A percentile compares a stretch with the other conserved stretches of the same genome.
Evolutionary conservation across 1,284 basidiomycete genomes (phyloP).

Genomic region (Cutaneotrichosporon cutaneum): DNA sequence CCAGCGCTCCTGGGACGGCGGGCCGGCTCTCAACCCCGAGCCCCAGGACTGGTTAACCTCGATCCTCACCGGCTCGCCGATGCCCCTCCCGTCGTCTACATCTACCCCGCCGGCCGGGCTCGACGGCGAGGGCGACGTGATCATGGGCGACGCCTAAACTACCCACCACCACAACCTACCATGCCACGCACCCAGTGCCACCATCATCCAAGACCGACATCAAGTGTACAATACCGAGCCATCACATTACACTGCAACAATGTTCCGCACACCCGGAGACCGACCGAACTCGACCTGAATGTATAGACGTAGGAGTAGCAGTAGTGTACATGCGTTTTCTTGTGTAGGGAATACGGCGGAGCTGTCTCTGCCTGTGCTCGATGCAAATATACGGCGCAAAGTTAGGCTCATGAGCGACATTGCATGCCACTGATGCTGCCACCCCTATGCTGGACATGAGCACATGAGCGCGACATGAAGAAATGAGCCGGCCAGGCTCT

Average conservation of each 20-base stretch:
- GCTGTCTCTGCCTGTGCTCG: neutral
- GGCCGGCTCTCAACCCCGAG: conserved; percentile 50
- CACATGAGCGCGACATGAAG: neutral
- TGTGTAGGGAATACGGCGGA: neutral
- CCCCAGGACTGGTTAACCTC: conserved; percentile 43
- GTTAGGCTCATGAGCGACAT: neutral
- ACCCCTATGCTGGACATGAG: neutral
- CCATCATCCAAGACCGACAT: neutral
- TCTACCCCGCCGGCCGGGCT: neutral
- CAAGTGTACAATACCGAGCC: conserved; percentile 1
- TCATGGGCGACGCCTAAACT: conserved; percentile 19
- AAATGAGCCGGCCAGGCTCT: neutral
- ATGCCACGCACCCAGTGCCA: neutral
- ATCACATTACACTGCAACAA: conserved; percentile 1
- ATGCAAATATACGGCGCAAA: neutral
- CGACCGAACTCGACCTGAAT: neutral
- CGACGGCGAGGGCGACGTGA: conserved; percentile 25
- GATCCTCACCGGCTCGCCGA: conserved; percentile 32
- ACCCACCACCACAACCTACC: neutral
- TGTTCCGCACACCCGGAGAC: neutral
- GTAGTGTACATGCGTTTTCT: neutral
- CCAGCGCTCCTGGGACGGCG: conserved; percentile 61
- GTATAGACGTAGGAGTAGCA: conserved; percentile 1
- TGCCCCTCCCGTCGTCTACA: neutral
- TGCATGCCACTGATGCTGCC: neutral